Percentiles rank a stretch among this genome's conserved stretches.
phyloP scores from a whole-genome alignment of 2,329 filamentous ascomycete genomes.

The Pseudogymnoascus sp. region DNA sequence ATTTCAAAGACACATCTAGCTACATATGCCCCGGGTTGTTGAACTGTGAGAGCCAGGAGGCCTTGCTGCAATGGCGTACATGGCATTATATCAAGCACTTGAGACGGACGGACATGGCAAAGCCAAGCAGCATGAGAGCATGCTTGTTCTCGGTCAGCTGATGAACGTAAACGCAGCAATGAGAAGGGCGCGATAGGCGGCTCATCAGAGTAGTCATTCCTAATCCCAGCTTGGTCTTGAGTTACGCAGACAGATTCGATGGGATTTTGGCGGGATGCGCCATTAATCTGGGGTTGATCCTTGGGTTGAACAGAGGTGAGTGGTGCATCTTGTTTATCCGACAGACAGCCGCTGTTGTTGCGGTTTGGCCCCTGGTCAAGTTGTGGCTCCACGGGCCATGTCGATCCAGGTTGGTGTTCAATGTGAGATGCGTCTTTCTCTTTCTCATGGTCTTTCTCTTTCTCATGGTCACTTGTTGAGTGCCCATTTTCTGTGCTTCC shows the following conservation, averaged over 20 bases:
- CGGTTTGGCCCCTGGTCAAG: background rate
- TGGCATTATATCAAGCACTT: conserved; percentile 28
- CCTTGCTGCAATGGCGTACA: conserved; percentile 30
- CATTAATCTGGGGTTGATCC: background rate
- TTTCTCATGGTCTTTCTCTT: background rate
- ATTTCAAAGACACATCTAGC: conserved; percentile 17
- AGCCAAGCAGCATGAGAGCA: background rate
- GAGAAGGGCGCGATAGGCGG: background rate
- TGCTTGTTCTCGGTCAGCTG: background rate
- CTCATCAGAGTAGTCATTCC: background rate
- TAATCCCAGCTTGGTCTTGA: background rate
- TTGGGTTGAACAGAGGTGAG: background rate
- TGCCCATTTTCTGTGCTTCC: background rate
- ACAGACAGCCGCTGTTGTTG: background rate
- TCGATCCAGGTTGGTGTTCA: background rate
- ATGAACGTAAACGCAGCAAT: background rate
- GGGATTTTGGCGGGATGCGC: background rate
- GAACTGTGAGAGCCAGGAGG: conserved; percentile 27
- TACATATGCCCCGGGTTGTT: conserved; percentile 28
- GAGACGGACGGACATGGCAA: background rate
- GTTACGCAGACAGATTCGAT: background rate
- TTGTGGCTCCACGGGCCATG: background rate
- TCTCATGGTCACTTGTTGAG: background rate
- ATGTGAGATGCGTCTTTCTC: background rate
- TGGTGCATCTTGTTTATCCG: background rate